A percentile compares a stretch with the other conserved stretches of the same genome.
These are phyloP conservation scores for Aspergillus bridgeri DNA, from an alignment of 495 filamentous ascomycete species.

Conservation along the genomic window DNA sequence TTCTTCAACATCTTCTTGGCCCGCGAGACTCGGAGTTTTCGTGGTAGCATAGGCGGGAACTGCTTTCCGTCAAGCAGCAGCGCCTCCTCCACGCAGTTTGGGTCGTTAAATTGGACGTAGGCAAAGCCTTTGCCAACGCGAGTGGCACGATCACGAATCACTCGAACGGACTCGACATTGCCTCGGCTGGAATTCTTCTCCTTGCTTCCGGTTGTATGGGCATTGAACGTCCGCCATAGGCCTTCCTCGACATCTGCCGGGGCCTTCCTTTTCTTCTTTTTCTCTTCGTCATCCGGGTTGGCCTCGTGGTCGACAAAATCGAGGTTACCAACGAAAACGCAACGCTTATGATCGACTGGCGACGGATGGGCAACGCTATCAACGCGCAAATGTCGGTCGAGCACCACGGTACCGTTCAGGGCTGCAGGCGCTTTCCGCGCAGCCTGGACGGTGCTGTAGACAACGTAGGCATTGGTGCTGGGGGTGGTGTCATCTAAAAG, in stretches of 20 bases:
- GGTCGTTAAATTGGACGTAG: slow-evolving; percentile 94
- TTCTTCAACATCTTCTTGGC: slow-evolving; percentile 78
- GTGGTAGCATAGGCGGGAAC: slow-evolving; percentile 86
- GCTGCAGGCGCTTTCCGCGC: slow-evolving; percentile 70
- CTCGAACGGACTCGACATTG: slow-evolving; percentile 85
- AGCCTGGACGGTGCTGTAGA: slow-evolving; percentile 70
- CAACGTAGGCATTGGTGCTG: slow-evolving; percentile 90
- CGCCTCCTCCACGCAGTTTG: slow-evolving; percentile 82
- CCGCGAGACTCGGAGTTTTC: slow-evolving; percentile 78
- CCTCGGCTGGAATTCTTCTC: slow-evolving; percentile 52
- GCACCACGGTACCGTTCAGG: slow-evolving; percentile 79
- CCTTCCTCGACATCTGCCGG: slow-evolving; percentile 92
- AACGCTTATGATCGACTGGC: slow-evolving; percentile 75
- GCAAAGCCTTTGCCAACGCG: slow-evolving; percentile 96
- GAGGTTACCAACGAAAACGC: slow-evolving; percentile 95
- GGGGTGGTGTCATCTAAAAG: slow-evolving; percentile 85
- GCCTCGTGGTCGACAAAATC: slow-evolving; percentile 89
- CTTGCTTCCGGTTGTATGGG: slow-evolving; percentile 42
- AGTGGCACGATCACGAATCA: slow-evolving; percentile 85
- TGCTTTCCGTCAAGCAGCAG: slow-evolving; percentile 84
- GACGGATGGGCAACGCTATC: slow-evolving; percentile 88
- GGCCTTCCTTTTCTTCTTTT: slow-evolving; percentile 58
- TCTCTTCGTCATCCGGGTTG: slow-evolving; percentile 51
- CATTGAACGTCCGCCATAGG: slow-evolving; percentile 80
- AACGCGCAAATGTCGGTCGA: slow-evolving; percentile 86